Base-by-base conservation (phyloP, 2,329 filamentous ascomycete species). In the Pochonia chlamydosporia region DNA sequence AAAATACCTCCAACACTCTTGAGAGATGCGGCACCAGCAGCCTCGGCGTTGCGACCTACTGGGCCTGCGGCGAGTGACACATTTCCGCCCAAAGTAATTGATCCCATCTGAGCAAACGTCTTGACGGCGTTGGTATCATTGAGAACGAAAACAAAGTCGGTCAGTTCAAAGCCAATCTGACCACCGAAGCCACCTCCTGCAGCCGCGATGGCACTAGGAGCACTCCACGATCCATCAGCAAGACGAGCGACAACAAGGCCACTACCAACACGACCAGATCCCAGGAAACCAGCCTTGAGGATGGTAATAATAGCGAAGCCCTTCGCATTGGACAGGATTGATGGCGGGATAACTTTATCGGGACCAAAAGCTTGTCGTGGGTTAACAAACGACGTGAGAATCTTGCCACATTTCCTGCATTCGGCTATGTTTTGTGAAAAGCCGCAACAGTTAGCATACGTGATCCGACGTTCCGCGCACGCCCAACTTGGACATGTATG, bases 61-160 rank as follows among this genome's bases (percentile, higher is more conserved):
- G 93, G 93, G 1, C 93, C 93, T 6, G 93, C 93, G 16, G 93
- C 93, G 58, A 99, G 85, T 4, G 89, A 96, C 30, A 97, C 93
- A 62, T 99, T 99, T 54, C 93, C 93, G 58, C 93, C 93, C 6
- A 99, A 77, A 4, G 93, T 97, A 52, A 99, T 75, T 46, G 87
- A 92, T 4, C 93, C 93, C 33, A 86, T 83, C 67, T 97, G 92
- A 5, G 91, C 89, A 68, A 99, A 97, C 8, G 92, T 91, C 66
- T 89, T 89, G 55, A 99, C 92, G 39, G 93, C 92, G 49, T 75
- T 81, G 36, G 83, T 75, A 63, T 99, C 92, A 70, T 99, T 99
- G 54, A 99, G 82, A 55, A 99, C 96, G 70, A 99, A 97, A 64
- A 99, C 93, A 63, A 99, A 99, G 65, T 93, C 89, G 49, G 89